phyloP scores from a whole-genome alignment of 345 rosid genomes.

The Garcia nutans region DNA sequence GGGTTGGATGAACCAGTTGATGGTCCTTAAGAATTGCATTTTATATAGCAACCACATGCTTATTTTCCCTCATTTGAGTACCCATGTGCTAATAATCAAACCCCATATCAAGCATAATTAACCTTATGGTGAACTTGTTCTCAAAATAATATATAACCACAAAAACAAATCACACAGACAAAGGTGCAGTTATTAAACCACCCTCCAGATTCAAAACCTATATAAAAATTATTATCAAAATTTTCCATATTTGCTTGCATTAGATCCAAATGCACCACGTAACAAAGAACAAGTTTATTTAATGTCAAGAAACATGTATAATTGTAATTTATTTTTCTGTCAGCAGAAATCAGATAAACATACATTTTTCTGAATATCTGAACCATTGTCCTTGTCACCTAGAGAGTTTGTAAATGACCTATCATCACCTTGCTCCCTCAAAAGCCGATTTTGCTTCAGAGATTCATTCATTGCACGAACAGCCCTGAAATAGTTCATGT shows the following conservation, averaged over 20 bases:
- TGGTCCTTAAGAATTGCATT: neutral
- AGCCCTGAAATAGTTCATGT: slow-evolving; percentile 66
- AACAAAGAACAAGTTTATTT: neutral
- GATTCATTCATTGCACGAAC: slow-evolving; percentile 95
- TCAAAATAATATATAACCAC: neutral
- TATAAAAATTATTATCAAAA: neutral
- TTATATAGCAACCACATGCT: neutral
- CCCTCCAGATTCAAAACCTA: neutral
- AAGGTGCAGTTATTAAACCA: neutral
- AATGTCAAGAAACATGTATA: neutral
- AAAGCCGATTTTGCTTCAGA: slow-evolving; percentile 83
- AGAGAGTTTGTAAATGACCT: slow-evolving; percentile 47
- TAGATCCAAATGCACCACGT: neutral
- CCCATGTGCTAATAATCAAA: neutral
- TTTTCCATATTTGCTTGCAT: neutral
- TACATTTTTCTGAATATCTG: slow-evolving; percentile 63
- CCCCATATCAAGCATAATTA: neutral
- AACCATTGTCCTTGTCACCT: slow-evolving; percentile 40
- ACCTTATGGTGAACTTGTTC: neutral
- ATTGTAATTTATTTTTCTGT: neutral
- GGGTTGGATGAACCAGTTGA: neutral
- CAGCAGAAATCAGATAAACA: slow-evolving; percentile 15
- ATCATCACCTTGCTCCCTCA: slow-evolving; percentile 57
- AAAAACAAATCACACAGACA: neutral
- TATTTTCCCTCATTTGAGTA: slow-evolving; percentile 5